Conservation (phyloP, 2,329 filamentous ascomycete genomes). For the Fusarium sp. region DNA sequence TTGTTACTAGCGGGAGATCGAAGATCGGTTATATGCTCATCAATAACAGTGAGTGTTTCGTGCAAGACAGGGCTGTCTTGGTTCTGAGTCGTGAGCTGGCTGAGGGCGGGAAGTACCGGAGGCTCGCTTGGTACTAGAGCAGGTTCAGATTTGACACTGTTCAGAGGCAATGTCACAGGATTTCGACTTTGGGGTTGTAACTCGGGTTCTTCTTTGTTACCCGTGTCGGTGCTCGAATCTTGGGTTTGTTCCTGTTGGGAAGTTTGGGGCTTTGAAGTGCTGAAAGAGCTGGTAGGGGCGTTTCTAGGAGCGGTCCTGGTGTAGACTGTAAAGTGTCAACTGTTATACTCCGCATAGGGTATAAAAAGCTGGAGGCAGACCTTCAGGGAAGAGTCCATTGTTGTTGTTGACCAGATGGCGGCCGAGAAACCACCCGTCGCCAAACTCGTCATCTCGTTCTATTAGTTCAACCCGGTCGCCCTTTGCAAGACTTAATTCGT, state of each 20-base stretch:
- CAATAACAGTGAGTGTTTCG: constrained; percentile 94
- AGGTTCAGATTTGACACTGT: constrained; percentile 55
- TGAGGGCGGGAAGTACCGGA: constrained; percentile 46
- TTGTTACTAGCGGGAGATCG: constrained; percentile 67
- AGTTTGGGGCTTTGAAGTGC: constrained; percentile 50
- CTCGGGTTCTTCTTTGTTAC: constrained; percentile 50
- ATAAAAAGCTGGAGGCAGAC: constrained; percentile 60
- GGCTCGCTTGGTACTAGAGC: constrained; percentile 46
- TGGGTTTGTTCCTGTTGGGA: constrained; percentile 51
- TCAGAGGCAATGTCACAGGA: constrained; percentile 61
- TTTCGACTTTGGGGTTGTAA: constrained; percentile 53
- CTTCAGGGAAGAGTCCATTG: constrained; percentile 86
- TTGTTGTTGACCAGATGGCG: constrained; percentile 79
- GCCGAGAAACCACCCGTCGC: constrained; percentile 87
- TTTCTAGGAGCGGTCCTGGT: constrained; percentile 69
- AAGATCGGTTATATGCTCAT: constrained; percentile 95
- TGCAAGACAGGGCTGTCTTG: constrained; percentile 83
- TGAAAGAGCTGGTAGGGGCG: constrained; percentile 49
- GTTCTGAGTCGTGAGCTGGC: constrained; percentile 58
- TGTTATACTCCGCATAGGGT: constrained; percentile 20
- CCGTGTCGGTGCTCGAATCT: constrained; percentile 44
- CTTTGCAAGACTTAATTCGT: constrained; percentile 90
- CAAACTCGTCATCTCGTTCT: constrained; percentile 89
- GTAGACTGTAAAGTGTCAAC: constrained; percentile 64
- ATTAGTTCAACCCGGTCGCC: constrained; percentile 87